Conservation (phyloP, 345 rosid genomes). For the Heritiera littoralis region DNA sequence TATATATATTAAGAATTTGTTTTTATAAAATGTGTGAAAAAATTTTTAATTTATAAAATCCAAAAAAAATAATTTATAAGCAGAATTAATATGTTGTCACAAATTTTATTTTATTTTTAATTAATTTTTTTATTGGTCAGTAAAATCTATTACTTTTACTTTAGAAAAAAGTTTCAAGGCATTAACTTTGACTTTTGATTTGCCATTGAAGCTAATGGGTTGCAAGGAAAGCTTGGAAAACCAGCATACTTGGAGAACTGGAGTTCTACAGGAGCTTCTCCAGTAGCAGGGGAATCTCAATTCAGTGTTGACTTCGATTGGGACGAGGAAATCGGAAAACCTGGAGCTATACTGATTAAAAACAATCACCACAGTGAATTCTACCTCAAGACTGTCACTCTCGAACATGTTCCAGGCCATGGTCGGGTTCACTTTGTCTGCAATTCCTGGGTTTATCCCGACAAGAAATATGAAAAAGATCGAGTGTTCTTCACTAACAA, state of each 20-base stretch:
- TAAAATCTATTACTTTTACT: no score
- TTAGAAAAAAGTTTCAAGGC: no score
- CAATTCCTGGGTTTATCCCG: conserved; percentile 89
- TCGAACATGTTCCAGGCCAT: conserved; percentile 71
- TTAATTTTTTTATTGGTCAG: no score
- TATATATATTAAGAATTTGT: no score
- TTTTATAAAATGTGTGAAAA: no score
- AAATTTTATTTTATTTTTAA: no score
- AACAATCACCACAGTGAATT: conserved; percentile 70
- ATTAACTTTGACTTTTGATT: not conserved
- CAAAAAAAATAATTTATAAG: no score
- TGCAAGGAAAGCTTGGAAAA: conserved; percentile 56
- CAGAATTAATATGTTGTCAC: no score
- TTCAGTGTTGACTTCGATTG: conserved; percentile 55
- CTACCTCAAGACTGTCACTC: conserved; percentile 64
- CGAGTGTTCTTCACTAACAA: conserved; percentile 82
- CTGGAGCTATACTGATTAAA: conserved; percentile 63
- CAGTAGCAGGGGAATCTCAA: conserved; percentile 50
- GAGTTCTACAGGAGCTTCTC: conserved; percentile 34
- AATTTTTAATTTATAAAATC: no score
- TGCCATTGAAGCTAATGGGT: conserved; percentile 6
- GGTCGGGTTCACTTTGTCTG: conserved; percentile 71
- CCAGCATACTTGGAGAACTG: conserved; percentile 58
- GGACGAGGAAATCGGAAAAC: conserved; percentile 58
- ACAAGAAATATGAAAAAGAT: conserved; percentile 42